Evolutionary conservation across 306 rosid genomes (phyloP), one percentile per base, ranked within the genome.

Genomic region (Crataegus laevigata): DNA sequence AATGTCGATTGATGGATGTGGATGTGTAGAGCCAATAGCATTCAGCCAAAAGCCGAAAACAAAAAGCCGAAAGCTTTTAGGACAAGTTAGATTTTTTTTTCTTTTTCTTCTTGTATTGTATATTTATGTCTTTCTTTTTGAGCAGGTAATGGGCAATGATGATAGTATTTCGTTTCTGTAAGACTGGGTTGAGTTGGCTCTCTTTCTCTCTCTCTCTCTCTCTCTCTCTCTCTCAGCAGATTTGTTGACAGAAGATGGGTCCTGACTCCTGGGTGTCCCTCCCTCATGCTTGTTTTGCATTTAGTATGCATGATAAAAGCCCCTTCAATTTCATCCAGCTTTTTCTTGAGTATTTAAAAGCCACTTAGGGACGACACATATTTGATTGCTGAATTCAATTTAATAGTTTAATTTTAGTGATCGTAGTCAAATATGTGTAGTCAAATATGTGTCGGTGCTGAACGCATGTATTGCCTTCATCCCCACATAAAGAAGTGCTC

Each of bases 221-320:
- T 71, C 75, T 2, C 10, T 8, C n/a, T 14, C 34, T 13, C 75
- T 83, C 43, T 83, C 86, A 72, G n/a, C 29, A 71, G 81, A 83
- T 83, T 67, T 78, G 80, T 77, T 63, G 18, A 58, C 18, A 40
- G 60, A 25, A 17, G 68, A 21, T 63, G 78, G 79, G 64, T 29
- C 76, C 85, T 63, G 78, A 76, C 58, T 29, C 76, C 85, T 60
- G 10, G 60, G 22, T 18, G 60, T 26, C 25, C 8, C 65, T 13
- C 75, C 13, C 29, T 45, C 69, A 69, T 74, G 80, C 82, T 69
- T 78, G 69, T 52, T 25, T 59, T 57, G 36, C 18, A 40, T 38
- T 54, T 36, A 29, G 65, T 36, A 30, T 68, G 60, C 78, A 61
- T 77, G 57, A 73, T 77, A 28, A 61, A 28, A 61, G 36, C 11